Evolutionary conservation across 2,329 filamentous ascomycete species (phyloP).

Genomic region (Trichophaea hybrida): DNA sequence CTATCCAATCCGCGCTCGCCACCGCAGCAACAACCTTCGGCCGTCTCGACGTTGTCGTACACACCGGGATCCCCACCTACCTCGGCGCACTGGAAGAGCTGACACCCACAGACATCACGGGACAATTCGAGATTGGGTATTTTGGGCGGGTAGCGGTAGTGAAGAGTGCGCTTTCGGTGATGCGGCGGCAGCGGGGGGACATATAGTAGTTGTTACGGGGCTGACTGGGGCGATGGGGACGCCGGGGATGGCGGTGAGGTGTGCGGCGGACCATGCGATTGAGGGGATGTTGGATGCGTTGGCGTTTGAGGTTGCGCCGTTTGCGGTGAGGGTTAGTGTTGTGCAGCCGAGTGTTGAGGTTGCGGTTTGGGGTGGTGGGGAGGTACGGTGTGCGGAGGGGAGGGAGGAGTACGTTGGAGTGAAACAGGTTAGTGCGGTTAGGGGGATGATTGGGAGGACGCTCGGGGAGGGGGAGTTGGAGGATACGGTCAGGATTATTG

Average conservation of each 20-base stretch:
- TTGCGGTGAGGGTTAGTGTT: slow-evolving; percentile 92
- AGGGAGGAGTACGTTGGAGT: neutral
- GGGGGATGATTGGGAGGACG: neutral
- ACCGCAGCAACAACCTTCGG: slow-evolving; percentile 76
- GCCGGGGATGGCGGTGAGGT: slow-evolving; percentile 79
- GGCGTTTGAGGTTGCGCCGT: slow-evolving; percentile 90
- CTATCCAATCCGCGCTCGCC: slow-evolving; percentile 59
- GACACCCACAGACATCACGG: slow-evolving; percentile 64
- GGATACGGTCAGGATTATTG: slow-evolving; percentile 82
- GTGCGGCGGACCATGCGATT: slow-evolving; percentile 82
- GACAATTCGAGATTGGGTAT: slow-evolving; percentile 90
- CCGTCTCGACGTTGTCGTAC: slow-evolving; percentile 76
- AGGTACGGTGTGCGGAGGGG: neutral
- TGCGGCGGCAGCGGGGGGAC: slow-evolving; percentile 68
- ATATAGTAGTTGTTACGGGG: slow-evolving; percentile 78
- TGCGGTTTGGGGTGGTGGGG: neutral
- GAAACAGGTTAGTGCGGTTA: neutral
- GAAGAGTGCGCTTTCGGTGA: slow-evolving; percentile 66
- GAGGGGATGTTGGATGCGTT: slow-evolving; percentile 93
- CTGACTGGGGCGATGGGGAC: slow-evolving; percentile 88
- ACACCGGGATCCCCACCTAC: slow-evolving; percentile 57
- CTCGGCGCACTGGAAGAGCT: slow-evolving; percentile 87
- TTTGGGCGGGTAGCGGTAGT: slow-evolving; percentile 95
- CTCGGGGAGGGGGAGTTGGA: slow-evolving; percentile 32
- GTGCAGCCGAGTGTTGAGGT: slow-evolving; percentile 52